phyloP scores from a whole-genome alignment of 1,284 basidiomycete species.

The Sporisorium graminicola region DNA sequence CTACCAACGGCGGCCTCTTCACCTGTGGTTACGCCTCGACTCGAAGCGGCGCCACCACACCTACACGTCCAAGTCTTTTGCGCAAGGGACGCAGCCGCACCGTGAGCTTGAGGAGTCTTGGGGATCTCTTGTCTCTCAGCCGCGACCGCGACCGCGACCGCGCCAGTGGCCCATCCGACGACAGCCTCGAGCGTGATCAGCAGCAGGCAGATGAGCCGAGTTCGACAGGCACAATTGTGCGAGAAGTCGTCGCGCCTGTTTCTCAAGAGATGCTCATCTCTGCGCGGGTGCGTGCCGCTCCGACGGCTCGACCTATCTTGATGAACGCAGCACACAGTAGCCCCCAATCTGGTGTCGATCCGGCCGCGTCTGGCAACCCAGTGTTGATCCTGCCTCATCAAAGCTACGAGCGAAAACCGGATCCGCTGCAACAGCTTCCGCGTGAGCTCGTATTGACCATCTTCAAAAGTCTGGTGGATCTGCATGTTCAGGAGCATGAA shows the following conservation, averaged over 20 bases:
- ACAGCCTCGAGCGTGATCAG: constrained; percentile 2
- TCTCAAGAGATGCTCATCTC: constrained; percentile 43
- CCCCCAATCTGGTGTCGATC: constrained; percentile 34
- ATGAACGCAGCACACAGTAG: constrained; percentile 37
- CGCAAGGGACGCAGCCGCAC: constrained; percentile 29
- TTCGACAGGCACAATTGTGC: constrained; percentile 3
- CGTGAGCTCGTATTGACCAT: constrained; percentile 36
- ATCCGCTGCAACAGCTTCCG: constrained; percentile 37
- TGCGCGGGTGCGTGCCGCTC: constrained; percentile 27
- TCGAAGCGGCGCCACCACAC: constrained; percentile 37
- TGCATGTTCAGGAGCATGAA: constrained; percentile 34
- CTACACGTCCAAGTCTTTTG: constrained; percentile 15
- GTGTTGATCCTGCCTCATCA: constrained; percentile 33
- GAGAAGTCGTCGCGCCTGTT: constrained; percentile 36
- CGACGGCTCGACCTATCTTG: constrained; percentile 20
- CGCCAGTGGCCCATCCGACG: background rate
- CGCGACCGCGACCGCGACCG: constrained; percentile 31
- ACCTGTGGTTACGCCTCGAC: constrained; percentile 40
- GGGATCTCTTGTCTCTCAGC: constrained; percentile 26
- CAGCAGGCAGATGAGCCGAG: constrained; percentile 3
- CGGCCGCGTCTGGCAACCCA: constrained; percentile 15
- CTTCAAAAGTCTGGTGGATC: constrained; percentile 33
- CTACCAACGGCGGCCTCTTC: constrained; percentile 45
- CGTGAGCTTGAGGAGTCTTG: constrained; percentile 31
- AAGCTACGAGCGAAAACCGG: constrained; percentile 10